Conservation (phyloP, 805 yeast species). For the Cyberlindnera maritima region DNA sequence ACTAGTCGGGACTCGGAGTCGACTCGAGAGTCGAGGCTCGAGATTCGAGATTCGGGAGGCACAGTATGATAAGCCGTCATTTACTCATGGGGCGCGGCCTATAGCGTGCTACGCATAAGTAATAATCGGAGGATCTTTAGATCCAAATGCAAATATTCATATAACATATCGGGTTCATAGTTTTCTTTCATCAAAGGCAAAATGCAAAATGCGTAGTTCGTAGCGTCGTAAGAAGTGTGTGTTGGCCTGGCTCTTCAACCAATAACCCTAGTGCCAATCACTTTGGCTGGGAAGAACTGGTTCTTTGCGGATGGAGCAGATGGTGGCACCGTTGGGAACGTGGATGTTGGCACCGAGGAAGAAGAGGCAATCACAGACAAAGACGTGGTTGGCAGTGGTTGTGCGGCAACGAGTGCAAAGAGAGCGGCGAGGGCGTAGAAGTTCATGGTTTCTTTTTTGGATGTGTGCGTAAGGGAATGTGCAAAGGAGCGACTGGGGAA, state of each 20-base stretch:
- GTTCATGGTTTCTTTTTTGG: constrained; percentile 2
- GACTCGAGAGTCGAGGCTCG: too few relatives aligned
- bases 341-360: neutral
- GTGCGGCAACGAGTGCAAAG: constrained; percentile 1
- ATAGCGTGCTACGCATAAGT: too few relatives aligned
- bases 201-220: neutral
- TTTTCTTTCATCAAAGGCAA: neutral
- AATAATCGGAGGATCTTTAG: too few relatives aligned
- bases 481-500: too few relatives aligned
- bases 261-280: constrained; percentile 14
- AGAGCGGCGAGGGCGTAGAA: constrained; percentile 2
- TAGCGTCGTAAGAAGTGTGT: neutral
- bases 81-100: too few relatives aligned
- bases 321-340: constrained; percentile 11
- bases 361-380: neutral
- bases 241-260: constrained; percentile 3
- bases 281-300: constrained; percentile 19
- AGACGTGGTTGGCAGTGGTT: constrained; percentile 3
- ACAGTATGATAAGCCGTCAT: too few relatives aligned
- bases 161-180: neutral
- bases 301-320: constrained; percentile 9
- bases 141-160: neutral
- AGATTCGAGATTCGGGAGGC: too few relatives aligned
- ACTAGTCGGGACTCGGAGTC: too few relatives aligned
- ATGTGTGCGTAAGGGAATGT: neutral